These are phyloP conservation scores for Nakazawaea ambrosiae DNA, from an alignment of 805 yeast species.

Conservation along the genomic window DNA sequence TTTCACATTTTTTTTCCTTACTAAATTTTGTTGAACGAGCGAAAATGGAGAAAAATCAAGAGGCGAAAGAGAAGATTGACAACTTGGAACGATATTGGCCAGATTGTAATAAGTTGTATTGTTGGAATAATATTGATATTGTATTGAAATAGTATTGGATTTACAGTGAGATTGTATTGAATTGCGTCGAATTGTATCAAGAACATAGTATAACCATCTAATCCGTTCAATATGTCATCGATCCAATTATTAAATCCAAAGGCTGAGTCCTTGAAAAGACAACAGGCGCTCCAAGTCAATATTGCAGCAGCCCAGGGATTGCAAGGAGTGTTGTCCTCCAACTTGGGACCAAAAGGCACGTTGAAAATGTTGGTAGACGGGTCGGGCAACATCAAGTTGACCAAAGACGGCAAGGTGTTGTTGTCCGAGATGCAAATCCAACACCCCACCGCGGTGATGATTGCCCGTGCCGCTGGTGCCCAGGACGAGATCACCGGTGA, in stretches of 20 bases:
- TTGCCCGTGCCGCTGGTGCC: slow-evolving; percentile 96
- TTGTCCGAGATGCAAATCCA: slow-evolving; percentile 96
- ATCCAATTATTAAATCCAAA: slow-evolving; percentile 91
- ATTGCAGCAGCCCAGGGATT: slow-evolving; percentile 95
- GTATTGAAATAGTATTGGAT: no score
- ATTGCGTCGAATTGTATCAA: no score
- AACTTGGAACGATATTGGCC: no score
- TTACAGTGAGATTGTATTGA: no score
- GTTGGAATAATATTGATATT: no score
- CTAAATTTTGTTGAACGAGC: no score
- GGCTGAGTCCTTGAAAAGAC: slow-evolving; percentile 94
- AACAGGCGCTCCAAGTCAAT: slow-evolving; percentile 93
- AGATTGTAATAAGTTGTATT: no score
- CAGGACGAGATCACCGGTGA: slow-evolving; percentile 99
- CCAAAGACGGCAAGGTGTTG: slow-evolving; percentile 94
- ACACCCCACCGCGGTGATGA: slow-evolving; percentile 83
- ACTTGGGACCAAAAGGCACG: slow-evolving; percentile 96
- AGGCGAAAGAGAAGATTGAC: no score
- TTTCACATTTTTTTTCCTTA: no score
- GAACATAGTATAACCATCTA: no score
- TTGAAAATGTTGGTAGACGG: slow-evolving; percentile 96
- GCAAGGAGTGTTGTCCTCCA: slow-evolving; percentile 85
- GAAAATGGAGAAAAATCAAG: no score
- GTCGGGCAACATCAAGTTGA: slow-evolving; percentile 88
- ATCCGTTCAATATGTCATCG: slow-evolving; percentile 19